Conservation (phyloP, 1,284 basidiomycete species). For the Naganishia cerealis region DNA sequence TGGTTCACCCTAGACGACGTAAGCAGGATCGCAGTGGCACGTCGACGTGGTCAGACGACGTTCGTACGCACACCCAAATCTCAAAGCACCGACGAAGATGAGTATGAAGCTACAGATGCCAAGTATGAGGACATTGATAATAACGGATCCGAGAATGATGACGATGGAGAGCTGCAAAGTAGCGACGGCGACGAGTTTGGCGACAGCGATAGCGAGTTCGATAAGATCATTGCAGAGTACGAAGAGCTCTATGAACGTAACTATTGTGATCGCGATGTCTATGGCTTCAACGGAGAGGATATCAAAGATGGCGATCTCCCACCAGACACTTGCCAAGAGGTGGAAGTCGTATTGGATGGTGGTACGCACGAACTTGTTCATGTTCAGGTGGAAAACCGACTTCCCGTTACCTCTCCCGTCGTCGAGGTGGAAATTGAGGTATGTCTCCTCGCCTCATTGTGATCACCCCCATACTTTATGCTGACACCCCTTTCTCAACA, state of each 20-base stretch:
- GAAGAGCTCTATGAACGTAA: background rate
- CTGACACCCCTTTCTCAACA: background rate
- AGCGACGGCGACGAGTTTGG: background rate
- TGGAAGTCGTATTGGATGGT: background rate
- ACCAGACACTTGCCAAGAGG: background rate
- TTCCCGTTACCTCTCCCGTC: too few relatives aligned
- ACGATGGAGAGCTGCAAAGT: background rate
- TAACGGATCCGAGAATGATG: background rate
- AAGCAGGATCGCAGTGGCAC: background rate
- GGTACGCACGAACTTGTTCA: background rate
- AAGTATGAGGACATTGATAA: background rate
- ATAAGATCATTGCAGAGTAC: background rate
- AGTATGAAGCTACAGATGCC: background rate
- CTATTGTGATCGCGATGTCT: background rate
- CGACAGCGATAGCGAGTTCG: background rate
- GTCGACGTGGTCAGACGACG: background rate
- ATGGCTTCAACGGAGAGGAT: too few relatives aligned
- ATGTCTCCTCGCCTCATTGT: background rate
- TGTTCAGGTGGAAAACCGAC: background rate
- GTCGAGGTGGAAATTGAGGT: slow-evolving; percentile 1
- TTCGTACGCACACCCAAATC: background rate
- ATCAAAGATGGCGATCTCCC: too few relatives aligned
- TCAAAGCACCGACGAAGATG: too few relatives aligned
- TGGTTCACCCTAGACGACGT: slow-evolving; percentile 12
- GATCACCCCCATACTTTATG: background rate